Base-by-base conservation (phyloP, 108 stramenopile genomes). In the Cyclostephanos invisitatus region DNA sequence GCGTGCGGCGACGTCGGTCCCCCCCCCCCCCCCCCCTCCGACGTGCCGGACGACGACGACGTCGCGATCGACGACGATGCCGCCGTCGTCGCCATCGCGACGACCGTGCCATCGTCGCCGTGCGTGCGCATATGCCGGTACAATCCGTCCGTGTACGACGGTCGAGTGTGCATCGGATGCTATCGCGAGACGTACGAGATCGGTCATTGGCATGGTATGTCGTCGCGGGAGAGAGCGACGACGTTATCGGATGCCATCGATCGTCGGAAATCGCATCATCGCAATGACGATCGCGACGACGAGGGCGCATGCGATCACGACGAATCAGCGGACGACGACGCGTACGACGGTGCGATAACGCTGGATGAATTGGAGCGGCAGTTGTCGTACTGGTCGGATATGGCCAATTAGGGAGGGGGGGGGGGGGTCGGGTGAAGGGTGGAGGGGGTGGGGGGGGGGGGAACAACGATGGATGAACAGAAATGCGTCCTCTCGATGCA, bases 131-230 rank as follows among this genome's bases (percentile, higher is more conserved):
- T 90, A 60, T 90, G 89, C 44, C 78, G 89, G 9, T 90, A 90
- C 72, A 90, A 90, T 71, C 10, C 71, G 21, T 58, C 86, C 32
- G 80, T 88, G 42, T 85, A 73, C 50, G 77, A 82, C 54, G 89
- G 89, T 25, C 54, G 80, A 62, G 86, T 90, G 17, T 90, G 89
- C 58, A 84, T 90, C 22, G 89, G 89, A 38, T 90, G 89, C 62
- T 90, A 79, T 62, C 84, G 89, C 21, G 89, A 90, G 53, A 73
- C 84, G 17, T 88, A 78, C 60, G 89, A 90, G 69, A 88, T 90
- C 63, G 50, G 70, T 27, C 51, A 18, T 17, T 90, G 89, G 89
- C 68, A 67, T 49, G 71, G 80, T 18, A 84, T 89, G 85, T 60
- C 81, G 17, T 21, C 80, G 0, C 40, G 35, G 46, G 83, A 89